Base-by-base conservation (phyloP, 2,329 filamentous ascomycete species). In the Paraconiothyrium sp. region DNA sequence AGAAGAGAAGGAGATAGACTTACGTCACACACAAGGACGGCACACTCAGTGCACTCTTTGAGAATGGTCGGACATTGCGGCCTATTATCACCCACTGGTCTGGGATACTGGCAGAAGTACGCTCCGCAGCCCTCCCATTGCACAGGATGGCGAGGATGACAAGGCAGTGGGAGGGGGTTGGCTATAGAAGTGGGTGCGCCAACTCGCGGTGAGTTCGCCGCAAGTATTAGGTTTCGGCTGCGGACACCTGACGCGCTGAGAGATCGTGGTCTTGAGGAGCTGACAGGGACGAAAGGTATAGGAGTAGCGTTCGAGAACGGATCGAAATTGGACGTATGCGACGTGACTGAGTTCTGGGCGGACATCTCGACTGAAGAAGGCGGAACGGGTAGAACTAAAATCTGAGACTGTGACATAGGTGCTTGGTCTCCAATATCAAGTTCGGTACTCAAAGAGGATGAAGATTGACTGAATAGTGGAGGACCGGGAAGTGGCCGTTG, bases 61-160 rank as follows among this genome's bases (percentile, higher is more conserved):
- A 80, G 58, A 1, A 70, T 61, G 3, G 72, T 76, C 3, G 70
- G 76, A 57, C 79, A 81, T 47, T 76, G 72, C 32, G 72, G 72
- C 60, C 79, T 67, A 35, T 71, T 72, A 54, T 81, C 79, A 27
- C 79, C 79, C 13, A 79, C 72, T 3, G 77, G 76, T 30, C 78
- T 65, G 11, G 75, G 71, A 58, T 73, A 75, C 52, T 78, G 78
- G 61, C 79, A 81, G 58, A 80, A 81, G 63, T 80, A 81, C 2
- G 77, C 73, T 2, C 79, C 79, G 57, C 79, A 81, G 16, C 79
- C 79, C 66, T 79, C 72, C 79, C 79, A 81, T 54, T 81, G 79
- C 3, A 81, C 79, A 11, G 79, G 79, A 66, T 81, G 79, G 3
- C 75, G 69, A 34, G 77, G 75, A 54, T 77, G 73, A 56, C 78